Conservation (phyloP, 73 alveolate species). For the Effrenium voratum region DNA sequence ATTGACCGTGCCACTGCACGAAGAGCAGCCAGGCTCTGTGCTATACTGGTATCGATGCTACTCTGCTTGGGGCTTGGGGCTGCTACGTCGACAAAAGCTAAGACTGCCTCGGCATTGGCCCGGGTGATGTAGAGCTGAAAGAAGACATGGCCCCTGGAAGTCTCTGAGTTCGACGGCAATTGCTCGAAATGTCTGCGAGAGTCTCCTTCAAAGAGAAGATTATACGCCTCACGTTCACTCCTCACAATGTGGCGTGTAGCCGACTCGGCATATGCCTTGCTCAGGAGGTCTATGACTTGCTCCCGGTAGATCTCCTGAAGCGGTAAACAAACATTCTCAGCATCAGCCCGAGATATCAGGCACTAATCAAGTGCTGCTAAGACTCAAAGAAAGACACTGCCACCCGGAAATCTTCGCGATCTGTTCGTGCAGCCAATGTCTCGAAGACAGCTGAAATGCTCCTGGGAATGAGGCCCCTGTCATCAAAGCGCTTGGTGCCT, state of each 20-base stretch:
- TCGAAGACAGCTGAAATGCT: neutral
- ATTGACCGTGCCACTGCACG: neutral
- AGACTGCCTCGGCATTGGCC: neutral
- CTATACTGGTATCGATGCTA: neutral
- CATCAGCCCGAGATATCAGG: neutral
- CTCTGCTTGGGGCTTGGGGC: neutral
- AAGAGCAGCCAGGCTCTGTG: neutral
- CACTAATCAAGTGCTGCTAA: neutral
- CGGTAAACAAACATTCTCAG: neutral
- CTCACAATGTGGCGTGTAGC: neutral
- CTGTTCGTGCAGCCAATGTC: neutral
- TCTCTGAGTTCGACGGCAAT: conserved; percentile 8
- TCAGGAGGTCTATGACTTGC: conserved; percentile 2
- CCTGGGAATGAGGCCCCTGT: conserved; percentile 32
- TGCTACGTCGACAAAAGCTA: neutral
- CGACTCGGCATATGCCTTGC: neutral
- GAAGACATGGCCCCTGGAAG: conserved; percentile 40
- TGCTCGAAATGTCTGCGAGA: conserved; percentile 8
- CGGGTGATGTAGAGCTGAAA: neutral
- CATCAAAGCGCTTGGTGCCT: conserved; percentile 20
- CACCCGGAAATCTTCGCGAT: neutral
- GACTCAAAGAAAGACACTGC: conserved; percentile 13
- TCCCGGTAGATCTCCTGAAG: conserved; percentile 27
- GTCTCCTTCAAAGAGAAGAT: conserved; percentile 11
- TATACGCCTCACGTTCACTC: neutral